phyloP scores from a whole-genome alignment of 1,284 basidiomycete genomes.

The Fomes fomentarius region DNA sequence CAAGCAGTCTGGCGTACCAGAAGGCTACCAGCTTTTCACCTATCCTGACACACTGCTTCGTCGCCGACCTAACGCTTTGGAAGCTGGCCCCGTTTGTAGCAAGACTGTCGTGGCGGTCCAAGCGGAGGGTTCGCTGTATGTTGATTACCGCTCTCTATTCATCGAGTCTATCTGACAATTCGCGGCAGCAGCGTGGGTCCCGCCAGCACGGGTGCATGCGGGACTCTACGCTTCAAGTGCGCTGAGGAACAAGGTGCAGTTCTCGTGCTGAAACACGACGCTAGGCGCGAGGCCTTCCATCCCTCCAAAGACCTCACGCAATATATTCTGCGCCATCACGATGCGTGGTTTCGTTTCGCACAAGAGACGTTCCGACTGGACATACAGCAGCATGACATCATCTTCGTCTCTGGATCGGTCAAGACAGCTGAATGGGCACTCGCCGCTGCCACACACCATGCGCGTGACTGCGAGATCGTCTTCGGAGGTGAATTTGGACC shows the following conservation, averaged over 20 bases:
- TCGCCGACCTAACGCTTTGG: neutral
- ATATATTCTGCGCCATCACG: slow-evolving; percentile 16
- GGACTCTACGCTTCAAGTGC: slow-evolving; percentile 20
- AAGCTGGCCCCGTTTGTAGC: slow-evolving; percentile 8
- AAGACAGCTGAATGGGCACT: slow-evolving; percentile 29
- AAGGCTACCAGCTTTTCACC: slow-evolving; percentile 15
- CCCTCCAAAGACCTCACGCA: slow-evolving; percentile 7
- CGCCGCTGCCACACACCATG: slow-evolving; percentile 21
- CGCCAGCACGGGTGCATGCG: neutral
- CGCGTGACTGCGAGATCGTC: slow-evolving; percentile 14
- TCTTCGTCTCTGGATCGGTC: slow-evolving; percentile 24
- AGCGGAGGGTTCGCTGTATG: slow-evolving; percentile 3
- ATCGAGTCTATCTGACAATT: too few species aligned
- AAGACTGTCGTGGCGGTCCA: slow-evolving; percentile 6
- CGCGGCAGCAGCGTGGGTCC: neutral
- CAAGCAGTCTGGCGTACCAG: slow-evolving; percentile 19
- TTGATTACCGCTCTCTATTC: neutral
- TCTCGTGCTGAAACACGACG: slow-evolving; percentile 21
- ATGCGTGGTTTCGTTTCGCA: slow-evolving; percentile 23
- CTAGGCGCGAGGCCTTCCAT: slow-evolving; percentile 11
- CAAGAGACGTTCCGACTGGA: slow-evolving; percentile 10
- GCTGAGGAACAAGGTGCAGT: slow-evolving; percentile 24
- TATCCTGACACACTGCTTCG: neutral
- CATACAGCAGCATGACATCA: slow-evolving; percentile 20
- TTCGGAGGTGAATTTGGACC: slow-evolving; percentile 17